Conservation (phyloP, 1,139 yeast species). For the Chernovozyma aurita region DNA sequence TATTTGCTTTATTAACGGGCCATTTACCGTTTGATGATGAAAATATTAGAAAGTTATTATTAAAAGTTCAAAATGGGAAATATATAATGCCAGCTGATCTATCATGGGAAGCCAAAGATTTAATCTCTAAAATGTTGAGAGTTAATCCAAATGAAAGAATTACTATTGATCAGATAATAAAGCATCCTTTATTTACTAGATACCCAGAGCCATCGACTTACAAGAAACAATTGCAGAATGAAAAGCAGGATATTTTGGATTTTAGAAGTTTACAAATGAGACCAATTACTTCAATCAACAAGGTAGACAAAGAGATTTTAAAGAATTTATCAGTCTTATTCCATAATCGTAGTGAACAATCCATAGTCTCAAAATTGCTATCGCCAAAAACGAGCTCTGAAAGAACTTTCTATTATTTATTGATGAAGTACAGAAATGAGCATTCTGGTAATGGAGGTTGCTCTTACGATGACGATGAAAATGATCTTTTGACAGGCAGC, state of each 20-base stretch:
- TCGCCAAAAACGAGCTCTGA: conserved; percentile 68
- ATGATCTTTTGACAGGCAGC: conserved; percentile 12
- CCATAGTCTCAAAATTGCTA: conserved; percentile 56
- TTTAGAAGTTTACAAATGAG: conserved; percentile 33
- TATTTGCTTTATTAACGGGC: conserved; percentile 90
- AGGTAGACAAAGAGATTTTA: conserved; percentile 77
- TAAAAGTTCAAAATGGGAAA: conserved; percentile 88
- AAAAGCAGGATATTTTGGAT: conserved; percentile 6
- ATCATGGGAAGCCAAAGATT: conserved; percentile 79
- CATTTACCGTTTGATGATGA: conserved; percentile 97
- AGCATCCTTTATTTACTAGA: conserved; percentile 75
- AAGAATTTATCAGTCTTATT: conserved; percentile 84
- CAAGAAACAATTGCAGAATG: background rate
- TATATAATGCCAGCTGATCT: conserved; percentile 79
- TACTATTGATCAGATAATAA: conserved; percentile 63
- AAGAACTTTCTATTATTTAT: conserved; percentile 81
- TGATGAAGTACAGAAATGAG: conserved; percentile 80
- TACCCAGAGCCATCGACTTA: conserved; percentile 47
- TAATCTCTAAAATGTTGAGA: conserved; percentile 75
- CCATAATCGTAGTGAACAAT: conserved; percentile 74
- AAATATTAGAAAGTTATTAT: conserved; percentile 75
- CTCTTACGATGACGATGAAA: conserved; percentile 17
- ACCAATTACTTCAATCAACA: conserved; percentile 47
- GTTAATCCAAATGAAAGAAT: conserved; percentile 80
- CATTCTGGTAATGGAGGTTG: conserved; percentile 32